Conservation (phyloP, 345 rosid species). For the Turnera subulata region DNA sequence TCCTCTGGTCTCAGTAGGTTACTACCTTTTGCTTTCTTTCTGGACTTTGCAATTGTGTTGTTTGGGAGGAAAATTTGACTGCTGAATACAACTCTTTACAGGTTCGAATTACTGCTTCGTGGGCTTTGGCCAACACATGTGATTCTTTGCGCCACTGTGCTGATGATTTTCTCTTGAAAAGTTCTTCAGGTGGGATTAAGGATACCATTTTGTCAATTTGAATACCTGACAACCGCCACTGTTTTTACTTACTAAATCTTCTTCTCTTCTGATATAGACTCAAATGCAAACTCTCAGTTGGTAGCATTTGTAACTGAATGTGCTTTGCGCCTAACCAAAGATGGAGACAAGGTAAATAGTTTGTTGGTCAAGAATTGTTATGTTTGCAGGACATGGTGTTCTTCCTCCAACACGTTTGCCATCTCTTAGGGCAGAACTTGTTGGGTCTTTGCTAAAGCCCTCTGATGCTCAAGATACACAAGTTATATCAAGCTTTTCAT, state of each 20-base stretch:
- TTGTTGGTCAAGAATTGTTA: background rate
- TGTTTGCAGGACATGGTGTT: slow-evolving; percentile 78
- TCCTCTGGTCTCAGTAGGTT: slow-evolving; percentile 64
- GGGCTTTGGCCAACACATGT: slow-evolving; percentile 94
- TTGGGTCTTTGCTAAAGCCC: slow-evolving; percentile 71
- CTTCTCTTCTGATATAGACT: slow-evolving; percentile 29
- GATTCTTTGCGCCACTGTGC: slow-evolving; percentile 62
- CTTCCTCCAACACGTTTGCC: slow-evolving; percentile 61
- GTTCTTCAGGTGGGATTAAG: slow-evolving; percentile 30
- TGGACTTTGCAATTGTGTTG: slow-evolving; percentile 10
- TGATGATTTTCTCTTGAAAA: slow-evolving; percentile 38
- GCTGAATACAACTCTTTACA: slow-evolving; percentile 31
- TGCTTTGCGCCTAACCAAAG: slow-evolving; percentile 73
- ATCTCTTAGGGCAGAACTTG: slow-evolving; percentile 75
- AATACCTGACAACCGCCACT: background rate
- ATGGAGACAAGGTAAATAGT: slow-evolving; percentile 82
- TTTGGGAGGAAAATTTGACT: slow-evolving; percentile 16
- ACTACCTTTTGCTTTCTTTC: slow-evolving; percentile 11
- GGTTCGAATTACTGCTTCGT: slow-evolving; percentile 88
- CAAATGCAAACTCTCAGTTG: slow-evolving; percentile 27
- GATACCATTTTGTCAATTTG: slow-evolving; percentile 2
- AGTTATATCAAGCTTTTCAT: slow-evolving; percentile 27
- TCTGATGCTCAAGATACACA: slow-evolving; percentile 46
- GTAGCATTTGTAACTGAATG: slow-evolving; percentile 50
- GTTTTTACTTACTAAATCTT: slow-evolving; percentile 10